Base-by-base conservation (phyloP, 768 basidiomycete genomes). In the Cyclocybe cylindracea region DNA sequence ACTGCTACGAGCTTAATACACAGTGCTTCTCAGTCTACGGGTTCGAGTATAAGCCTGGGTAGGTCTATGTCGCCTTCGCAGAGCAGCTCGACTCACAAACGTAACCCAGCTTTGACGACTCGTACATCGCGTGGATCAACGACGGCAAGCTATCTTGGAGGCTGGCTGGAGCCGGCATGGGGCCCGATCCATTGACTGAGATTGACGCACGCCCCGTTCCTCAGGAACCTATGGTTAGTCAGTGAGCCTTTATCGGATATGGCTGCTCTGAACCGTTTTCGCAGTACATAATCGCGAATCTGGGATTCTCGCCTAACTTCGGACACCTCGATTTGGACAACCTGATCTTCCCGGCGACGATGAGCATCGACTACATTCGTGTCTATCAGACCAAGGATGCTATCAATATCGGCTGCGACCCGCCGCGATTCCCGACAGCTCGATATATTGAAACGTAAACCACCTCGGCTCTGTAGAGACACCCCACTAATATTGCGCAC, bases 311-410 rank as follows among this genome's bases (percentile, higher is more conserved):
- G 3, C 70, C 72, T 46, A 87, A 86, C 66, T 94, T 95, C 35
- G 70, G 70, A 2, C 45, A 70, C 2, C 80, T 91, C 45, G 84
- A 94, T 67, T 76, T 88, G 41, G 64, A 78, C 16, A 65, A 83
- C 40, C 68, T 94, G 18, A 70, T 68, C 10, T 90, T 89, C 70
- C 91, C 91, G 3, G 67, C 82, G 1, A 69, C 63, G 7, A 84
- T 94, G 87, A 75, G 72, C 48, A 74, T 94, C 44, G 90, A 94
- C 64, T 94, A 87, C 68, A 82, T 95, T 46, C 82, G 93, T 31
- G 87, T 96, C 10, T 96, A 94, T 66, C 93, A 94, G 64, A 82
- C 82, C 7, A 73, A 78, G 60, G 66, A 80, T 54, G 65, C 76
- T 35, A 71, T 79, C 48, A 92, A 91, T 64, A 75, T 90, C 39